Base-by-base conservation (phyloP, 352 stramenopile species). In the Lagenidium giganteum region DNA sequence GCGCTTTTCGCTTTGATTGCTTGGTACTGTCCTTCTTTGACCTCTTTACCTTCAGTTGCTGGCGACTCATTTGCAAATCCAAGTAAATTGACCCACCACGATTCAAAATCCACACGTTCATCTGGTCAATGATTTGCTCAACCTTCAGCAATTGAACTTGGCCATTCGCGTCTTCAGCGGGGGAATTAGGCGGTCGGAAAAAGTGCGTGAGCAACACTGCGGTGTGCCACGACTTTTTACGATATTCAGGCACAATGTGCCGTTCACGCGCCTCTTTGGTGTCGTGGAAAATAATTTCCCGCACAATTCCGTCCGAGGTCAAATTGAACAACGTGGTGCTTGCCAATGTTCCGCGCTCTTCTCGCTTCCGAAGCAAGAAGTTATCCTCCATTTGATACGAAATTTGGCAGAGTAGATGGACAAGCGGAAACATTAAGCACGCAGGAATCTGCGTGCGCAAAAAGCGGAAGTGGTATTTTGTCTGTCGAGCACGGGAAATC, bases 331-430 rank as follows among this genome's bases (percentile, higher is more conserved):
- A 57, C 11, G 82, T 87, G 30, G 65, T 58, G 29, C 80, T 94
- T 31, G 83, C 80, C 12, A 94, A 36, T 8, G 62, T 77, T 12
- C 83, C 83, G 44, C 83, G 83, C 30, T 94, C 83, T 28, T 94
- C 80, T 18, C 83, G 75, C 49, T 76, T 86, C 32, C 77, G 73
- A 26, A 94, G 57, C 25, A 83, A 51, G 22, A 88, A 87, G 29
- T 90, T 91, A 34, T 92, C 83, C 30, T 88, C 71, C 69, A 92
- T 84, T 40, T 94, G 80, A 36, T 94, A 94, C 14, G 83, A 91
- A 26, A 94, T 92, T 46, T 94, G 83, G 47, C 83, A 94, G 18
- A 94, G 47, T 39, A 93, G 43, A 41, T 91, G 83, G 34, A 87
- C 76, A 13, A 94, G 57, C 25, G 72, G 83, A 42, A 94, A 94